A percentile compares a stretch with the other conserved stretches of the same genome.
Conservation (phyloP, 2,329 filamentous ascomycete species). For the Plectosphaerella plurivora region DNA sequence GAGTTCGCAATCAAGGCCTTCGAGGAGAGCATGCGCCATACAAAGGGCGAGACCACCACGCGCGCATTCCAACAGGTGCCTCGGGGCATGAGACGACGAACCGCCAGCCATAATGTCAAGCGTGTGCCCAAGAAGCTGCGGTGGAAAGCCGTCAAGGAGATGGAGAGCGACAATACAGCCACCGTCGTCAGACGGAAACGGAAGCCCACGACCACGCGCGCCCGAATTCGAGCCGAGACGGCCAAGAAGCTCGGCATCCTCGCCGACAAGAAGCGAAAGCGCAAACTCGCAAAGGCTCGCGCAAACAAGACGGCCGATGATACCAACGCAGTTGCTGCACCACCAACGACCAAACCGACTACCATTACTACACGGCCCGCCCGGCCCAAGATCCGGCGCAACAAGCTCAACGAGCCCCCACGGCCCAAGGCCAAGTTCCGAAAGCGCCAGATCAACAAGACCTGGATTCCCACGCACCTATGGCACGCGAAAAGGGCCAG, state of each 20-base stretch:
- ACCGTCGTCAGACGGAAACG: constrained; percentile 63
- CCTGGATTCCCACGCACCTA: constrained; percentile 90
- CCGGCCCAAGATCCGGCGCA: constrained; percentile 65
- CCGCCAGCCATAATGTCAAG: constrained; percentile 93
- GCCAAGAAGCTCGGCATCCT: constrained; percentile 66
- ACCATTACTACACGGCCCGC: constrained; percentile 35
- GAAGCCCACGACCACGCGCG: constrained; percentile 54
- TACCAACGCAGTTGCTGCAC: neutral
- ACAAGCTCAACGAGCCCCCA: constrained; percentile 59
- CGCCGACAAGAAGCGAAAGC: constrained; percentile 48
- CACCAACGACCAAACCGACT: constrained; percentile 13
- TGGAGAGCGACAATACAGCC: constrained; percentile 88
- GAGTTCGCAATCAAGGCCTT: constrained; percentile 87
- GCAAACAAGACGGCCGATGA: constrained; percentile 24
- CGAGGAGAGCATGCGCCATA: constrained; percentile 74
- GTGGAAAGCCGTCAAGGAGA: constrained; percentile 64
- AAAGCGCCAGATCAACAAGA: constrained; percentile 83
- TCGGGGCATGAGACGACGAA: constrained; percentile 75
- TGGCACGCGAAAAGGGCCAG: constrained; percentile 90
- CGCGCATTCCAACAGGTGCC: constrained; percentile 91
- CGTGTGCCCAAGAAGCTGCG: constrained; percentile 76
- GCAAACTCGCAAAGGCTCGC: constrained; percentile 28
- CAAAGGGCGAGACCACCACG: constrained; percentile 57
- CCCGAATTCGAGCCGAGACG: constrained; percentile 67
- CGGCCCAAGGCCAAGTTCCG: constrained; percentile 63